Percentiles rank a stretch among this genome's conserved stretches.
These are phyloP conservation scores for Puccinia sorghi DNA, from an alignment of 1,284 basidiomycete genomes.

Conservation along the genomic window DNA sequence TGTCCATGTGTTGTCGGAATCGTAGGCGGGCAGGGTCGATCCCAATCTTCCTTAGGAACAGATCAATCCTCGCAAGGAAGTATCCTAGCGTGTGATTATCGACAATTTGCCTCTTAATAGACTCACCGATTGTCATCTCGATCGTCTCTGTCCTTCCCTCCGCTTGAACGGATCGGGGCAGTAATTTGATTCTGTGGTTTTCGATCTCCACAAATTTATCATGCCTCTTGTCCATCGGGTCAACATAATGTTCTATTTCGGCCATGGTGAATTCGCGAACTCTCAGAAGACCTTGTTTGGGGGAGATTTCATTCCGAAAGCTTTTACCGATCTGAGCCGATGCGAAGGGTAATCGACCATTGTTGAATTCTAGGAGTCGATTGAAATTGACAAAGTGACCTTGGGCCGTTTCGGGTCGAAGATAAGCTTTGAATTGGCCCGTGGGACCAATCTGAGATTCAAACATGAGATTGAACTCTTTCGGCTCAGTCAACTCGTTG, in stretches of 20 bases:
- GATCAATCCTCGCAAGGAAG: slow-evolving; percentile 89
- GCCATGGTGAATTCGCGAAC: slow-evolving; percentile 99
- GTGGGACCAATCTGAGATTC: slow-evolving; percentile 95
- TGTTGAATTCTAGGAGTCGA: slow-evolving; percentile 96
- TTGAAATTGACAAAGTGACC: slow-evolving; percentile 99
- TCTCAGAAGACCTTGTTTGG: slow-evolving; percentile 89
- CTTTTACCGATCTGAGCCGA: slow-evolving; percentile 94
- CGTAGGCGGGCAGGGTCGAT: slow-evolving; percentile 81
- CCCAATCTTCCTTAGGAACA: slow-evolving; percentile 89
- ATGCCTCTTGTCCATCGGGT: slow-evolving; percentile 89
- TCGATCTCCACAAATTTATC: slow-evolving; percentile 78
- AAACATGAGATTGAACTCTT: slow-evolving; percentile 99
- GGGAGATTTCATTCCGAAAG: slow-evolving; percentile 98
- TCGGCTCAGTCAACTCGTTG: slow-evolving; percentile 87
- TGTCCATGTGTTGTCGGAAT: slow-evolving; percentile 94
- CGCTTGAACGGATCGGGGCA: slow-evolving; percentile 80
- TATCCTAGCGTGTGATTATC: slow-evolving; percentile 98
- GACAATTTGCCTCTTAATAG: slow-evolving; percentile 78
- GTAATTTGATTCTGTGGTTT: slow-evolving; percentile 72
- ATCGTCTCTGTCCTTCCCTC: slow-evolving; percentile 71
- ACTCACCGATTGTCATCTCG: slow-evolving; percentile 79
- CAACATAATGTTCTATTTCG: slow-evolving; percentile 98
- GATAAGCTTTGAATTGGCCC: slow-evolving; percentile 91
- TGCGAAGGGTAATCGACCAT: slow-evolving; percentile 91
- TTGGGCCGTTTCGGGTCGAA: slow-evolving; percentile 97